A percentile compares a stretch with the other conserved stretches of the same genome.
These are phyloP conservation scores for Phytophthora sansomeana DNA, from an alignment of 352 stramenopile genomes.

Conservation along the genomic window DNA sequence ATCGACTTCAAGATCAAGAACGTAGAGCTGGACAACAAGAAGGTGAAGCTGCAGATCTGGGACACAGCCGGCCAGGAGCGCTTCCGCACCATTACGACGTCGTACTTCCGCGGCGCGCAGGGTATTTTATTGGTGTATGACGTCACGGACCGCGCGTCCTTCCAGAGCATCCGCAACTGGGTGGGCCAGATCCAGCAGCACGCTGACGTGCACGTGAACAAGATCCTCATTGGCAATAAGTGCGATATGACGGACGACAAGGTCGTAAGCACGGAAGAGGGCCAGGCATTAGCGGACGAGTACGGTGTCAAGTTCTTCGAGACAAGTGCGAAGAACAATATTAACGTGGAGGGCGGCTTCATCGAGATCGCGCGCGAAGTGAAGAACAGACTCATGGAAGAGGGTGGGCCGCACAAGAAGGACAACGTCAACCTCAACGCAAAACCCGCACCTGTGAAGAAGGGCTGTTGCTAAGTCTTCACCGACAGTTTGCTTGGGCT, in stretches of 20 bases:
- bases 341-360: constrained; percentile 94
- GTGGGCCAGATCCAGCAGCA: constrained; percentile 98
- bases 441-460: constrained; percentile 81
- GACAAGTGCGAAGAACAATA: constrained; percentile 96
- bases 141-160: constrained; percentile 97
- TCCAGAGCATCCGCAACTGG: constrained; percentile 98
- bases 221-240: constrained; percentile 99
- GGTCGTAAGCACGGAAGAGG: constrained; percentile 95
- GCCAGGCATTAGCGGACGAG: constrained; percentile 94
- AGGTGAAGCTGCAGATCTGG: constrained; percentile 99
- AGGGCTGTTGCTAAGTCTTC: constrained; percentile 82
- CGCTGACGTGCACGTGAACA: constrained; percentile 99
- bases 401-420: constrained; percentile 89
- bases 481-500: constrained; percentile 39
- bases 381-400: constrained; percentile 91
- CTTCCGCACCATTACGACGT: constrained; percentile 99
- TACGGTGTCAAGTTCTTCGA: constrained; percentile 97
- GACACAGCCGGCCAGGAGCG: constrained; percentile 99
- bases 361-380: constrained; percentile 91
- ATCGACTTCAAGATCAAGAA: constrained; percentile 95
- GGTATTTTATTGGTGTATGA: constrained; percentile 99
- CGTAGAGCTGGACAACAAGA: constrained; percentile 95
- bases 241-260: constrained; percentile 99
- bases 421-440: constrained; percentile 83
- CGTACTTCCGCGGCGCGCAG: constrained; percentile 99